Percentiles rank a stretch among this genome's conserved stretches.
Conservation (phyloP, 208 protist genomes). For the Trypanosoma scelopori region DNA sequence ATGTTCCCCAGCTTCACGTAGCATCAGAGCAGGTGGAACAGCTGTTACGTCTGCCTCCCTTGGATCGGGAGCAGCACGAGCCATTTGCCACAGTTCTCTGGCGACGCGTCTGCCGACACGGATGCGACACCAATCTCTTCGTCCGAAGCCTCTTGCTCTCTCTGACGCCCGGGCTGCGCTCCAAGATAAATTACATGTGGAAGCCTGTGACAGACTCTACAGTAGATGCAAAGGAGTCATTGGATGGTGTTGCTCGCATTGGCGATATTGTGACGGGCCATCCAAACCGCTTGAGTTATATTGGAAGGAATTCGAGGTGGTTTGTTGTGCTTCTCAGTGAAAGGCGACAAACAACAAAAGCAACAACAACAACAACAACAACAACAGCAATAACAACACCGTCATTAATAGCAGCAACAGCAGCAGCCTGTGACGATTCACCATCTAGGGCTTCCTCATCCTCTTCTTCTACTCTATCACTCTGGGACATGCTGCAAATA, state of each 20-base stretch:
- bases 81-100: constrained; percentile 71
- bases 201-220: constrained; percentile 26
- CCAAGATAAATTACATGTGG: constrained; percentile 62
- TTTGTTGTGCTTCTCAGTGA: constrained; percentile 25
- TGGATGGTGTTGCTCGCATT: constrained; percentile 28
- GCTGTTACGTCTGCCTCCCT: constrained; percentile 48
- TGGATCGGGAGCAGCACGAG: constrained; percentile 69
- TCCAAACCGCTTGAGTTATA: constrained; percentile 46
- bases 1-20: constrained; percentile 17
- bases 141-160: constrained; percentile 66
- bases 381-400: constrained; percentile 6
- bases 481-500: constrained; percentile 45
- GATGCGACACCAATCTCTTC: constrained; percentile 59
- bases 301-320: constrained; percentile 42
- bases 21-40: constrained; percentile 37
- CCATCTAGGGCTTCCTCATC: background rate
- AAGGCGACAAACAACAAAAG: constrained; percentile 14
- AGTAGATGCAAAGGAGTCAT: constrained; percentile 22
- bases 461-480: constrained; percentile 6
- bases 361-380: background rate
- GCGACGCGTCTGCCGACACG: constrained; percentile 51
- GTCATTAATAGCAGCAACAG: background rate
- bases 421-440: too few species aligned
- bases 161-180: constrained; percentile 70
- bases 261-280: constrained; percentile 63